Conservation (phyloP, 257 asterid genomes). For the Solanum pennellii region DNA sequence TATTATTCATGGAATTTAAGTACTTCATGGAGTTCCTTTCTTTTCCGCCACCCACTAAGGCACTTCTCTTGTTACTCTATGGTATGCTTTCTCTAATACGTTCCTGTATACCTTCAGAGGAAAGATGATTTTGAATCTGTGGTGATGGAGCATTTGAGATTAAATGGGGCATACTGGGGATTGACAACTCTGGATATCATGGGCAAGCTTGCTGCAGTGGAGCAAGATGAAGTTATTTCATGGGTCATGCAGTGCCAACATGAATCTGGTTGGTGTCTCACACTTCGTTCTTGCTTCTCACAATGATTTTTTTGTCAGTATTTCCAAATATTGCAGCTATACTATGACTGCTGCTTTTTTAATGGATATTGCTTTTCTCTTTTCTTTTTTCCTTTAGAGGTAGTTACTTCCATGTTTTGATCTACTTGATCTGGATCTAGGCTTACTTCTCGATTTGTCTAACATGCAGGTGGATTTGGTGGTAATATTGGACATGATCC, state of each 20-base stretch:
- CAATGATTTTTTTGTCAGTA: background rate
- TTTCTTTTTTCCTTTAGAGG: background rate
- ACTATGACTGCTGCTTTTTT: background rate
- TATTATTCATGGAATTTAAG: background rate
- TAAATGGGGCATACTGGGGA: conserved; percentile 97
- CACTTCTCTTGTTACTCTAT: background rate
- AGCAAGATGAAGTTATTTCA: conserved; percentile 64
- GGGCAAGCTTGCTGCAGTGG: conserved; percentile 65
- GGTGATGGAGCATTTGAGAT: conserved; percentile 81
- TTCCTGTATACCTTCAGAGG: conserved; percentile 24
- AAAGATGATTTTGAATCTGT: conserved; percentile 71
- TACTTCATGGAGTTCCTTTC: background rate
- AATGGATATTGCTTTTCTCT: background rate
- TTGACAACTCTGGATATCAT: conserved; percentile 74
- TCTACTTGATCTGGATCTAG: background rate
- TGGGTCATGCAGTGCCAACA: conserved; percentile 94
- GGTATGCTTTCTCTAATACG: background rate
- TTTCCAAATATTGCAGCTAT: background rate
- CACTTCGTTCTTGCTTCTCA: background rate
- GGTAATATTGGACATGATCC: conserved; percentile 97
- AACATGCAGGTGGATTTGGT: conserved; percentile 76
- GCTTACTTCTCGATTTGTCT: background rate
- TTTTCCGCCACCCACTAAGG: background rate
- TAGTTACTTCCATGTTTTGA: background rate
- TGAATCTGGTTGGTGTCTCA: conserved; percentile 64